Base-by-base conservation (phyloP, 2,329 filamentous ascomycete species). In the Ophiostoma piceae region DNA sequence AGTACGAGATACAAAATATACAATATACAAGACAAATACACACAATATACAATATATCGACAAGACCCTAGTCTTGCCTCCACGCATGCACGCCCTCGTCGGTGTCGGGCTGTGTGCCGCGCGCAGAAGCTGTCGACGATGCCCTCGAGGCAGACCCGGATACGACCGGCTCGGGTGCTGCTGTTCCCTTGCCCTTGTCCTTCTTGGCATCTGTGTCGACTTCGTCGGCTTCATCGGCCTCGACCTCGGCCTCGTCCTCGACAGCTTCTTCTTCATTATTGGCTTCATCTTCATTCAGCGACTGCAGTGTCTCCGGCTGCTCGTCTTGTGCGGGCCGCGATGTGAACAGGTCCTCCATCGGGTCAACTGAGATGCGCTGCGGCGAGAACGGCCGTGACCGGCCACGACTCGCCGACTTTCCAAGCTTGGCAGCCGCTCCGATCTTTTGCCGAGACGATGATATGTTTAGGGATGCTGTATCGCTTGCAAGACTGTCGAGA, bases 351-450 rank as follows among this genome's bases (percentile, higher is more conserved):
- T 78, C 72, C 14, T 77, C 75, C n/a, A 77, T 76, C 11, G 77
- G 76, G 70, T 77, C 77, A 12, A 79, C 73, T 11, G 73, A 71
- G 41, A 79, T 71, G 8, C 77, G 86, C 74, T 86, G 84, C 2
- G 87, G 87, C 19, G 85, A 87, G 74, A 89, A 89, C 0, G 87
- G 87, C 41, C 87, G 77, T 22, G 84, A 82, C 57, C 57, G 57
- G 1, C 73, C 73, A 3, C 74, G 84, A 19, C 86, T 79, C 16
- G 84, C 35, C 60, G 14, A 66, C 86, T 62, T 62, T 16, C 14
- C 43, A 16, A 57, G 60, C 83, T 19, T n/a, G 39, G 70, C 54
- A 8, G 37, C 39, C 8, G 71, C 65, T 19, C 71, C 26, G 2
- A 62, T 7, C 22, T 26, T 39, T 22, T 29, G 37, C 14, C 35